phyloP scores from a whole-genome alignment of 2,329 filamentous ascomycete genomes.

The Zymoseptoria pseudotritici region DNA sequence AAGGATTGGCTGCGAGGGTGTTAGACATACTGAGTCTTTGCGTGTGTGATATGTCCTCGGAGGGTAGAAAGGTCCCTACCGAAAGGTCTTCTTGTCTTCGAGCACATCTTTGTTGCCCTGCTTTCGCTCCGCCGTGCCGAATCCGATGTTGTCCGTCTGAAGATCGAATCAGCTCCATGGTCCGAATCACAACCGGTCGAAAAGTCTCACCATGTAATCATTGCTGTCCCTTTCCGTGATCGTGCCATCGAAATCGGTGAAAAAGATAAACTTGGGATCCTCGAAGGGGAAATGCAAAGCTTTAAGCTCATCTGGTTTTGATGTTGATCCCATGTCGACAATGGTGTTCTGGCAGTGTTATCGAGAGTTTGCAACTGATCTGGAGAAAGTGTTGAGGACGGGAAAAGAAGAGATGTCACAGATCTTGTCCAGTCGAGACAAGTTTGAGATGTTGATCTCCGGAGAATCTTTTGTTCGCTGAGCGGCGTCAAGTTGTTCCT shows the following conservation, averaged over 20 bases:
- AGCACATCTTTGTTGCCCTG: constrained; percentile 72
- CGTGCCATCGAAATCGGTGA: constrained; percentile 97
- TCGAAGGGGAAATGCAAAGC: constrained; percentile 38
- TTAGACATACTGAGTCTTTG: neutral
- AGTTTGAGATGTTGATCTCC: neutral
- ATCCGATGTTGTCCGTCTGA: constrained; percentile 88
- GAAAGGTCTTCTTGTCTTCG: constrained; percentile 61
- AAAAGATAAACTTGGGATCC: constrained; percentile 89
- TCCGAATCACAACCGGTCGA: neutral
- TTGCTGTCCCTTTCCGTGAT: constrained; percentile 72
- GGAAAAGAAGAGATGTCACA: neutral
- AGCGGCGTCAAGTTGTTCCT: neutral
- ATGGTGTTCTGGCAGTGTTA: neutral
- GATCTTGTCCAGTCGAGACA: neutral
- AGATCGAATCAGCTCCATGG: constrained; percentile 3
- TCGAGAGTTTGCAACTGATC: neutral
- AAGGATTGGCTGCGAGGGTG: constrained; percentile 59
- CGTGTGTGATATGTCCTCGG: neutral
- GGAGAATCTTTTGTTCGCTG: neutral
- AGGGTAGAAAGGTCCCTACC: constrained; percentile 34
- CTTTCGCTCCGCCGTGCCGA: constrained; percentile 62
- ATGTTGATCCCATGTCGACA: constrained; percentile 10
- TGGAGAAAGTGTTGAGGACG: neutral
- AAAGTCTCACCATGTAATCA: constrained; percentile 52
- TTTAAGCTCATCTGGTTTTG: constrained; percentile 30